phyloP scores from a whole-genome alignment of 495 filamentous ascomycete species.

The Lasiosphaeria ovina region DNA sequence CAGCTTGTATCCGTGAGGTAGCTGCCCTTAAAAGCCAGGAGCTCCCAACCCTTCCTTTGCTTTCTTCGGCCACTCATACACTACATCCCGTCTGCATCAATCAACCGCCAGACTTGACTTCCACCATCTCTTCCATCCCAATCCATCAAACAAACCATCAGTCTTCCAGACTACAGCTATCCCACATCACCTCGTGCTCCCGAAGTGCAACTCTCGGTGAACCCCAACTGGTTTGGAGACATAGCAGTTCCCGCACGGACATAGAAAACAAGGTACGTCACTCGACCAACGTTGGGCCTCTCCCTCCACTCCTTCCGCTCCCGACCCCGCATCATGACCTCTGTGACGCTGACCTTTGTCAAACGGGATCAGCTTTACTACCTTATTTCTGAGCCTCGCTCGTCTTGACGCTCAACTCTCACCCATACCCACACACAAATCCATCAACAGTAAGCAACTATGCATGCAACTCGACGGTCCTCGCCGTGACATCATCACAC shows the following conservation, averaged over 20 bases:
- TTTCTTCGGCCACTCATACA: slow-evolving; percentile 17
- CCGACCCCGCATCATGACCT: slow-evolving; percentile 16
- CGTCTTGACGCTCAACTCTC: background rate
- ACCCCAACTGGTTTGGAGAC: no score
- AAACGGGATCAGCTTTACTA: background rate
- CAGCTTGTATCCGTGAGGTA: background rate
- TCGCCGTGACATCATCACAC: slow-evolving; percentile 17
- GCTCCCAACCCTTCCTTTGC: slow-evolving; percentile 20
- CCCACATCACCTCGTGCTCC: slow-evolving; percentile 1
- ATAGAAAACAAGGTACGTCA: background rate
- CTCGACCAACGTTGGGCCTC: background rate
- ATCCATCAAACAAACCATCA: slow-evolving; percentile 8
- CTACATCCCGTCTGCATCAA: slow-evolving; percentile 9
- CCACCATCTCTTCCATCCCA: slow-evolving; percentile 9
- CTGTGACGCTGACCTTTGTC: slow-evolving; percentile 12
- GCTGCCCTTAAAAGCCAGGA: slow-evolving; percentile 21
- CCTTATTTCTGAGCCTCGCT: background rate
- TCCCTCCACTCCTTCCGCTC: background rate
- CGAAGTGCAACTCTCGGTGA: no score
- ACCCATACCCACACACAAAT: slow-evolving; percentile 3
- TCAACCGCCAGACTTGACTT: background rate
- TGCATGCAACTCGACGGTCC: background rate
- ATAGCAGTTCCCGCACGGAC: no score
- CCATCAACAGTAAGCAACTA: slow-evolving; percentile 32
- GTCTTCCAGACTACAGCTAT: background rate